These are phyloP conservation scores for Striga asiatica DNA, from an alignment of 257 asterid genomes.

Conservation along the genomic window DNA sequence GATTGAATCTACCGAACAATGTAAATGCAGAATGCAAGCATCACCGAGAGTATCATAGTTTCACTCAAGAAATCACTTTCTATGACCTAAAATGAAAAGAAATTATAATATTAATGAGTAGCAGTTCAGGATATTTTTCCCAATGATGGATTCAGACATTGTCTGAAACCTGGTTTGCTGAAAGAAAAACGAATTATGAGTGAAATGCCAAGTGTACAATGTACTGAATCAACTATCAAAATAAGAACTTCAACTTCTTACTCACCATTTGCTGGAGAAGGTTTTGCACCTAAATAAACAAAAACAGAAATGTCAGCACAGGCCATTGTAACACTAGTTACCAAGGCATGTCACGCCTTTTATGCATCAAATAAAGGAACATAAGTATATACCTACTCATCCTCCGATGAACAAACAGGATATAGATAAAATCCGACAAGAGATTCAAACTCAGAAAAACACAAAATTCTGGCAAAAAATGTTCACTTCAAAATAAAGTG, in stretches of 20 bases:
- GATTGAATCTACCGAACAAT: no score
- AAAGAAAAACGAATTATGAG: constrained; percentile 19
- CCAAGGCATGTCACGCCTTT: no score
- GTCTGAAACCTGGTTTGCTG: constrained; percentile 92
- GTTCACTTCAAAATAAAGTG: neutral
- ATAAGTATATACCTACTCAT: no score
- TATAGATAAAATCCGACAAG: neutral
- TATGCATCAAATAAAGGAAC: no score
- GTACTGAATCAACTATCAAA: neutral
- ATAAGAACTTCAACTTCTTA: neutral
- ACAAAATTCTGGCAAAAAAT: neutral
- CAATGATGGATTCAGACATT: constrained; percentile 83
- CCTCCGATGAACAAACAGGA: no score
- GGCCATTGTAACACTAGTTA: no score
- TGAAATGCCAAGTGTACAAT: neutral
- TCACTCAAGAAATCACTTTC: neutral
- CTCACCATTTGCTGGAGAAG: constrained; percentile 88
- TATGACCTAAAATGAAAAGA: neutral
- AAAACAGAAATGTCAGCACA: constrained; percentile 10
- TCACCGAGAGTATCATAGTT: no score
- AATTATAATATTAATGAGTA: neutral
- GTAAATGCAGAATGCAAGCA: no score
- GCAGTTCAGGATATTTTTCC: constrained; percentile 63
- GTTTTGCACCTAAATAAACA: constrained; percentile 53
- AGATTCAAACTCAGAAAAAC: neutral